A percentile compares a stretch with the other conserved stretches of the same genome.
phyloP scores from a whole-genome alignment of 495 filamentous ascomycete genomes.

The Penicillium steckii region DNA sequence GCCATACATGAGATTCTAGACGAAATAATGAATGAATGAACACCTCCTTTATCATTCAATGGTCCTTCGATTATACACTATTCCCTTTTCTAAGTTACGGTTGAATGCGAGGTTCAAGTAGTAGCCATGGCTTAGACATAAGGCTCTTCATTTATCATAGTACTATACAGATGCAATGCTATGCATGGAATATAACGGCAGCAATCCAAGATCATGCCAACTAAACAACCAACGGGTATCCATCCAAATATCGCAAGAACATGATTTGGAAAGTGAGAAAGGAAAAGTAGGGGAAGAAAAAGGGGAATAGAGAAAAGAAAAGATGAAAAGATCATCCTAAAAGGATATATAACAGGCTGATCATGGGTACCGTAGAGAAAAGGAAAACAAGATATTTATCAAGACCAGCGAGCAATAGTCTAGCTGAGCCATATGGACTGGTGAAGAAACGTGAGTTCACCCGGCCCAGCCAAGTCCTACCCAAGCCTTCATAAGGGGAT shows the following conservation, averaged over 20 bases:
- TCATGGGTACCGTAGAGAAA: conserved; percentile 24
- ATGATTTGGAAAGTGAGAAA: background rate
- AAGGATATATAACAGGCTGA: conserved; percentile 9
- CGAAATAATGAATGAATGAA: background rate
- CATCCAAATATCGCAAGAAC: conserved; percentile 23
- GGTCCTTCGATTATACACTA: no score
- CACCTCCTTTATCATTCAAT: background rate
- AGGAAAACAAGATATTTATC: conserved; percentile 9
- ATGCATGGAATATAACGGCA: background rate
- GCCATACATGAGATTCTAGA: background rate
- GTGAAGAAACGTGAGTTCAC: no score
- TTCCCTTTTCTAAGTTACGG: no score
- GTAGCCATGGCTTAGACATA: background rate
- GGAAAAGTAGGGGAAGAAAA: background rate
- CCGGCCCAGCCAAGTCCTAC: no score
- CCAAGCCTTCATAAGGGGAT: no score
- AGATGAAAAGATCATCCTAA: conserved; percentile 1
- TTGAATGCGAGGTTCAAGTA: background rate
- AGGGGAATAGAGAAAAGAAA: conserved; percentile 5
- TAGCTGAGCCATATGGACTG: no score
- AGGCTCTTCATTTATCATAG: conserved; percentile 8
- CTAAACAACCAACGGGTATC: conserved; percentile 22
- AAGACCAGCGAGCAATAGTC: no score
- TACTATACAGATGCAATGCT: conserved; percentile 19
- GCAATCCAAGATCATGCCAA: background rate